These are phyloP conservation scores for Colletotrichum sojae DNA, from an alignment of 2,329 filamentous ascomycete species.

Conservation along the genomic window DNA sequence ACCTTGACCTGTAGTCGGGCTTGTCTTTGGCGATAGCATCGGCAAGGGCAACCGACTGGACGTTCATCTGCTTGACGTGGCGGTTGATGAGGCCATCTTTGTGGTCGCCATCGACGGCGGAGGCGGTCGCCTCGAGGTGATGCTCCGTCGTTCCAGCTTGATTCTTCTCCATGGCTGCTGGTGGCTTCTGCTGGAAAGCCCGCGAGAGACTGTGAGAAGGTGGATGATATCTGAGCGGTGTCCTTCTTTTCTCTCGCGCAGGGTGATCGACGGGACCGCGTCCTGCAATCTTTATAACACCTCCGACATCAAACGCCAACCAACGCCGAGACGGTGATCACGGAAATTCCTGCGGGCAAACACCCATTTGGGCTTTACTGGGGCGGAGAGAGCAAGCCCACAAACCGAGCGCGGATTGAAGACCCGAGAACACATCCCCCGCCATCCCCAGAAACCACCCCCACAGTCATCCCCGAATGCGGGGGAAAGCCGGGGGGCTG, in stretches of 20 bases:
- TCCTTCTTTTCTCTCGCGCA: not conserved
- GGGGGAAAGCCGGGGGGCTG: not conserved
- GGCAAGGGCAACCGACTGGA: slow-evolving; percentile 14
- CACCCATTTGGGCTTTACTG: not conserved
- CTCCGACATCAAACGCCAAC: not conserved
- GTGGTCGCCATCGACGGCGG: not conserved
- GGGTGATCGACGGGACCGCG: not conserved
- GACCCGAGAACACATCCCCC: not conserved
- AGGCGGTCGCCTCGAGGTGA: not conserved
- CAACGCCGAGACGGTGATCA: not conserved
- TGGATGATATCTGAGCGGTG: not conserved
- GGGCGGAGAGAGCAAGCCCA: not conserved
- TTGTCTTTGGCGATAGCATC: slow-evolving; percentile 41
- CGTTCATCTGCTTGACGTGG: not conserved
- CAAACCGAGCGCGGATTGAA: not conserved
- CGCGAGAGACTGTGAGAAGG: not conserved
- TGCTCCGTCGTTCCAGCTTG: not conserved
- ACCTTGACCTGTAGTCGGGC: slow-evolving; percentile 33
- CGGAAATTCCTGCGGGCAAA: not conserved
- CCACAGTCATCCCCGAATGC: not conserved
- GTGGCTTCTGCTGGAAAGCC: not conserved
- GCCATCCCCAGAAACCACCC: not conserved
- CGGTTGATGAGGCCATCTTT: not conserved
- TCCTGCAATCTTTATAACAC: not conserved
- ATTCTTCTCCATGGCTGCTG: not conserved